These are phyloP conservation scores for Ceratocystis ficicola DNA, from an alignment of 2,329 filamentous ascomycete genomes.

Conservation along the genomic window DNA sequence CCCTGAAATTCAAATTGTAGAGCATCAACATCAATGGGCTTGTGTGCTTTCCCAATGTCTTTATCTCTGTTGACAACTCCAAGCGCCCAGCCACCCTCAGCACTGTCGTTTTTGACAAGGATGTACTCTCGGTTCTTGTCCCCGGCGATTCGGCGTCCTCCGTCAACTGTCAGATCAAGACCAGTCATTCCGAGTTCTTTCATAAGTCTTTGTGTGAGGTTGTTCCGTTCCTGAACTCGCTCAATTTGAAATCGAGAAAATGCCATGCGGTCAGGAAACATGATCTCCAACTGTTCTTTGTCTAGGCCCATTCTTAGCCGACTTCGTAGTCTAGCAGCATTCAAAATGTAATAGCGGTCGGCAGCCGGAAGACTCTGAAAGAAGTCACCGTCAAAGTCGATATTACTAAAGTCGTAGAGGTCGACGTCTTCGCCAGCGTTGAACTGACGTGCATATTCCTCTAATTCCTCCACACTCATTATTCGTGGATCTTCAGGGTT, in stretches of 20 bases:
- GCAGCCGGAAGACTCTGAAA: conserved; percentile 81
- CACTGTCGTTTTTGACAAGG: conserved; percentile 85
- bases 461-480: conserved; percentile 88
- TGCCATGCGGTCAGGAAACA: conserved; percentile 97
- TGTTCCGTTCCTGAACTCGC: conserved; percentile 80
- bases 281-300: conserved; percentile 86
- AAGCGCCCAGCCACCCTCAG: conserved; percentile 89
- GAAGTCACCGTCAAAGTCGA: conserved; percentile 93
- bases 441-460: conserved; percentile 88
- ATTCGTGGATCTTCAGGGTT: conserved; percentile 85
- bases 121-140: conserved; percentile 92
- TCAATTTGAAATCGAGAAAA: conserved; percentile 97
- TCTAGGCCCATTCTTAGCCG: conserved; percentile 88
- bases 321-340: conserved; percentile 79
- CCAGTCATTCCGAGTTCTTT: conserved; percentile 80
- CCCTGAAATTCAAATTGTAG: conserved; percentile 45
- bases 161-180: conserved; percentile 53
- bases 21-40: conserved; percentile 83
- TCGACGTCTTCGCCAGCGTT: conserved; percentile 83
- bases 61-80: conserved; percentile 84
- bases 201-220: conserved; percentile 91
- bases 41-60: conserved; percentile 64
- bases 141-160: conserved; percentile 58
- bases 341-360: conserved; percentile 94
- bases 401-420: conserved; percentile 94